A percentile compares a stretch with the other conserved stretches of the same genome.
Evolutionary conservation across 23 red algal genomes (phyloP).

Genomic region (Gracilaria caudata): DNA sequence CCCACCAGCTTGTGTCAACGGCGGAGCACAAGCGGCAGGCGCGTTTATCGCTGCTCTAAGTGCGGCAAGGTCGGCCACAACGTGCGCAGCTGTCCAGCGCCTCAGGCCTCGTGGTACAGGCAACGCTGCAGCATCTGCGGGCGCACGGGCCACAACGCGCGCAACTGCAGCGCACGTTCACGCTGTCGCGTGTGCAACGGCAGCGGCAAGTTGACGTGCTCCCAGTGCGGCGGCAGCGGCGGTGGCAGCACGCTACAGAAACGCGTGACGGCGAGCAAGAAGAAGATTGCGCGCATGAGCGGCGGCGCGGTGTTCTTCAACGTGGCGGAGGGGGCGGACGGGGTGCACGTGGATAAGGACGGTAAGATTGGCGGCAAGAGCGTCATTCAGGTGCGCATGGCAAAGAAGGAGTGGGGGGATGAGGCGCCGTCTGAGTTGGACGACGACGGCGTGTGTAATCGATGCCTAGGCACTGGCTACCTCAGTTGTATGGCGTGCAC

Average conservation of each 20-base stretch:
- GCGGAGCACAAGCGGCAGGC: neutral
- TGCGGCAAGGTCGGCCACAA: slow-evolving; percentile 30
- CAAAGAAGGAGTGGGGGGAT: neutral
- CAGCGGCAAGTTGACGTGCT: neutral
- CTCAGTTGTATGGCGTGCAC: slow-evolving; percentile 35
- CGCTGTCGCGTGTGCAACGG: slow-evolving; percentile 24
- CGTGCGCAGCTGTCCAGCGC: slow-evolving; percentile 2
- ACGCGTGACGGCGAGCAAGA: neutral
- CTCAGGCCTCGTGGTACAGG: neutral
- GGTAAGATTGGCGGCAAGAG: neutral
- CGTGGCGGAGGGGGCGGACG: neutral
- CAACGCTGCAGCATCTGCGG: slow-evolving; percentile 23
- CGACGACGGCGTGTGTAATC: neutral
- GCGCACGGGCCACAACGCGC: slow-evolving; percentile 16
- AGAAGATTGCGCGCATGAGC: neutral
- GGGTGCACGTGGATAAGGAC: neutral
- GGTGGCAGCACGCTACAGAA: neutral
- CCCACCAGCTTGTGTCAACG: neutral
- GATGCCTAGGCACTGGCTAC: slow-evolving; percentile 15
- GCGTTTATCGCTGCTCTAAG: slow-evolving; percentile 6
- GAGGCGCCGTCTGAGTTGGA: too few relatives aligned
- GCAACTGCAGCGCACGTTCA: neutral
- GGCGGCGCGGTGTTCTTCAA: neutral
- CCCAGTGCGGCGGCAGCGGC: slow-evolving; percentile 2
- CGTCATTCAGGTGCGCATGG: neutral